Evolutionary conservation across 257 asterid genomes (phyloP).

Genomic region (Capsicum baccatum): DNA sequence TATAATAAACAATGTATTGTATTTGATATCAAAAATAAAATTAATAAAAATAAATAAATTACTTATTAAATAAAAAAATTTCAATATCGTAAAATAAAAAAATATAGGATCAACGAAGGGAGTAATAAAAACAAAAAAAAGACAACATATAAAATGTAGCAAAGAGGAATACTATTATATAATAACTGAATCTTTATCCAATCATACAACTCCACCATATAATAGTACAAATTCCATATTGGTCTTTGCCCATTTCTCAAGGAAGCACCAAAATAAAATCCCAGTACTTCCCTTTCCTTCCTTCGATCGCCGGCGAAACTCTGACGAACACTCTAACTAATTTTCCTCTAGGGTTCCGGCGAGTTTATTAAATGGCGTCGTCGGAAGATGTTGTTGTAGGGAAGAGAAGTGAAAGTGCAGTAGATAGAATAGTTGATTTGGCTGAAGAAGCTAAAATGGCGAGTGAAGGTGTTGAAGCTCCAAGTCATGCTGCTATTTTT

Average conservation of each 20-base stretch:
- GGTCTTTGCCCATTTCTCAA: background rate
- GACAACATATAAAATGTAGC: background rate
- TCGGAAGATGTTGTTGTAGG: conserved; percentile 77
- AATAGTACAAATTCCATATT: background rate
- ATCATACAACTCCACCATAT: background rate
- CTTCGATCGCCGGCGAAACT: conserved; percentile 15
- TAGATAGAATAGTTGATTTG: conserved; percentile 79
- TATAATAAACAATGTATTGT: too few relatives aligned
- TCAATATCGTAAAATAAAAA: too few relatives aligned
- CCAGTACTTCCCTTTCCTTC: background rate
- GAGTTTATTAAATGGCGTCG: conserved; percentile 63
- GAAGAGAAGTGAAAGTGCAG: conserved; percentile 82
- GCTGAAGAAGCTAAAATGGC: conserved; percentile 96
- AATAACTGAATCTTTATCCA: background rate
- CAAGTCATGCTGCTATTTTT: conserved; percentile 59
- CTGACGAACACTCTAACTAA: background rate
- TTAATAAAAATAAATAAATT: too few relatives aligned
- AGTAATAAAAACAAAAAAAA: too few relatives aligned
- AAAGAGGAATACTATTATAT: background rate
- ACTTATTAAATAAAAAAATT: too few relatives aligned
- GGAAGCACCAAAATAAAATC: conserved; percentile 12
- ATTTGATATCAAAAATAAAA: too few relatives aligned
- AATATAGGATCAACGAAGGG: too few relatives aligned
- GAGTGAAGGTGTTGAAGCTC: conserved; percentile 77
- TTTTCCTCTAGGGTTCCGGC: conserved; percentile 14